These are phyloP conservation scores for Fusarium albosuccineum DNA, from an alignment of 2,329 filamentous ascomycete genomes.

Conservation along the genomic window DNA sequence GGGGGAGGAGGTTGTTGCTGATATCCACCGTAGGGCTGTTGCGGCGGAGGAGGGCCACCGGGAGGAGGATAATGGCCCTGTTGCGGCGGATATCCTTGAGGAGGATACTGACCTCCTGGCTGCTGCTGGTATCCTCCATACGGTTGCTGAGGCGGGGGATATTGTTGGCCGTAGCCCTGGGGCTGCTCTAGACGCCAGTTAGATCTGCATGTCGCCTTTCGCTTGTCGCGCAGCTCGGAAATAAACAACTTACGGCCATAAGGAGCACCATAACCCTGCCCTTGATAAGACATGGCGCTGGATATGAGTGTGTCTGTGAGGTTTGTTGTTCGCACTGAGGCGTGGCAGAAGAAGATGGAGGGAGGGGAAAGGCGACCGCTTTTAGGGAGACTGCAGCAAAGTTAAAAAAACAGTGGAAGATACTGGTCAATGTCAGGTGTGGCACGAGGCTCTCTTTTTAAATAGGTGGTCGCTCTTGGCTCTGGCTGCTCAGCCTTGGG, in stretches of 20 bases:
- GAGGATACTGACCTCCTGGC: constrained; percentile 46
- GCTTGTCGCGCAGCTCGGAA: background rate
- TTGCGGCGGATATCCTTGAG: constrained; percentile 53
- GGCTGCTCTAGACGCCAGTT: constrained; percentile 48
- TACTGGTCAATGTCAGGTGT: background rate
- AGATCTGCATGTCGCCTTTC: constrained; percentile 19
- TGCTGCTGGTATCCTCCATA: constrained; percentile 54
- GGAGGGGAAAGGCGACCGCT: constrained; percentile 17
- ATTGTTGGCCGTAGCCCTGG: constrained; percentile 57
- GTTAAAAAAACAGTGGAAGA: constrained; percentile 17
- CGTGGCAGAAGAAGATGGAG: constrained; percentile 6
- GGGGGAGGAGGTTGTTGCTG: constrained; percentile 52
- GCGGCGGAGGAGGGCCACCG: constrained; percentile 47
- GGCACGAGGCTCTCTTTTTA: constrained; percentile 35
- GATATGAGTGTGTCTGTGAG: constrained; percentile 25
- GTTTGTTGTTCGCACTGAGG: constrained; percentile 20
- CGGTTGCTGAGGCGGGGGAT: constrained; percentile 45
- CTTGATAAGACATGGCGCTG: constrained; percentile 53
- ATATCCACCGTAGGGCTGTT: constrained; percentile 48
- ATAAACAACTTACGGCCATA: constrained; percentile 52
- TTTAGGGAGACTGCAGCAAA: background rate
- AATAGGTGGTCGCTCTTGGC: background rate
- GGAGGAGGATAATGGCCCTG: constrained; percentile 51
- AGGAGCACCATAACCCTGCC: constrained; percentile 49
- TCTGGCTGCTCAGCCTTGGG: constrained; percentile 39